Conservation (phyloP, 768 basidiomycete species). For the Lanmaoa pseudosensibilis region DNA sequence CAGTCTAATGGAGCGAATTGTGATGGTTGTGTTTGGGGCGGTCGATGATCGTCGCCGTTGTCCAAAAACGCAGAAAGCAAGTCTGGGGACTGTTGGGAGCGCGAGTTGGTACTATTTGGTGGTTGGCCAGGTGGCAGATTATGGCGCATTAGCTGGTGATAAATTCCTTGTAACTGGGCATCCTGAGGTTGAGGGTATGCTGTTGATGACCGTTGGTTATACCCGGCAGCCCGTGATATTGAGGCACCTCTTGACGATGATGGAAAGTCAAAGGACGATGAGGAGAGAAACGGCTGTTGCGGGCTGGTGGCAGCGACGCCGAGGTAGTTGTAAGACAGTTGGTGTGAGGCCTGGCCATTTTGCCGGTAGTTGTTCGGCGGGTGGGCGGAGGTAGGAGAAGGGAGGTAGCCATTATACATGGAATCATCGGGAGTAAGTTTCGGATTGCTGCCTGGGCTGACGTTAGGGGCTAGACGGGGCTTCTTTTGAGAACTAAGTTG, state of each 20-base stretch:
- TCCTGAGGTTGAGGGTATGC: constrained; percentile 32
- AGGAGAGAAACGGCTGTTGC: constrained; percentile 25
- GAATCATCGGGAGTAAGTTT: constrained; percentile 32
- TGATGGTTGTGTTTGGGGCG: constrained; percentile 22
- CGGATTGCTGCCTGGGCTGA: constrained; percentile 20
- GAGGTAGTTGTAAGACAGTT: constrained; percentile 26
- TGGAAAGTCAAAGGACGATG: constrained; percentile 31
- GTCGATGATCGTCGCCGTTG: constrained; percentile 28
- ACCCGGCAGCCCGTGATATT: constrained; percentile 24
- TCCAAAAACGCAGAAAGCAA: constrained; percentile 34
- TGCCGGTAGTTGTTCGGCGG: constrained; percentile 29
- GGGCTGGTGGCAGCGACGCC: constrained; percentile 16
- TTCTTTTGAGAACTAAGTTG: constrained; percentile 29
- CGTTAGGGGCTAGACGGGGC: constrained; percentile 29
- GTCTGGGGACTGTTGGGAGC: constrained; percentile 28
- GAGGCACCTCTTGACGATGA: constrained; percentile 28
- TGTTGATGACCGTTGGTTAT: constrained; percentile 26
- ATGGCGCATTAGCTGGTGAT: constrained; percentile 33
- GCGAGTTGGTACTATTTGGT: constrained; percentile 15
- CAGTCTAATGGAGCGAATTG: constrained; percentile 33
- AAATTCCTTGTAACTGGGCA: constrained; percentile 31
- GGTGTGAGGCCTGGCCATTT: constrained; percentile 31
- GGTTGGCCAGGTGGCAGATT: constrained; percentile 23
- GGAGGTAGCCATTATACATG: constrained; percentile 32
- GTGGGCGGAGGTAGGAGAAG: constrained; percentile 32